A percentile compares a stretch with the other conserved stretches of the same genome.
phyloP scores from a whole-genome alignment of 2,329 filamentous ascomycete species.

The Fusarium drepaniforme region DNA sequence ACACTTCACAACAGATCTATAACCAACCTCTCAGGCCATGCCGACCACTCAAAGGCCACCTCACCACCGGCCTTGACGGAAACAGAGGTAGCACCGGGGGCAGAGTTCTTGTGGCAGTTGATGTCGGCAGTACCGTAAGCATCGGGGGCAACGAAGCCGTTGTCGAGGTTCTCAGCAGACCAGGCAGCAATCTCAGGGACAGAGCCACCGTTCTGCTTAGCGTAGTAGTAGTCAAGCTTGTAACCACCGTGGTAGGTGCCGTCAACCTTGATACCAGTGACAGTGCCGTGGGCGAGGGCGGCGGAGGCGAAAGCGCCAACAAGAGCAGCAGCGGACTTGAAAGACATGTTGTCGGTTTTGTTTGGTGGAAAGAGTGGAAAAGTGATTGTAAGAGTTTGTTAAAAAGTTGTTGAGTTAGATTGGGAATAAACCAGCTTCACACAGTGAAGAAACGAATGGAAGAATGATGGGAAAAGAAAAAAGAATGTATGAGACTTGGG shows the following conservation, averaged over 20 bases:
- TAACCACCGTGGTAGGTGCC: constrained; percentile 33
- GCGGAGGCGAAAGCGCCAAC: constrained; percentile 38
- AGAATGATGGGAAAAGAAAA: constrained; percentile 20
- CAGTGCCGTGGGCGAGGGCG: constrained; percentile 40
- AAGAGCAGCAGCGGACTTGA: constrained; percentile 34
- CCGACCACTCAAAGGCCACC: constrained; percentile 56
- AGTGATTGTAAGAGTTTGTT: neutral
- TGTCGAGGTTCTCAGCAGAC: constrained; percentile 58
- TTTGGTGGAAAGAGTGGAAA: neutral
- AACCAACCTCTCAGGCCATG: constrained; percentile 49
- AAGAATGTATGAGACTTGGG: constrained; percentile 26
- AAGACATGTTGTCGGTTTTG: constrained; percentile 35
- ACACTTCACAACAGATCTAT: neutral
- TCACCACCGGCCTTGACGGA: constrained; percentile 56
- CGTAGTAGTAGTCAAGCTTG: constrained; percentile 39
- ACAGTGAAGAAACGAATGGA: constrained; percentile 45
- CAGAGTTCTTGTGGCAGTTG: constrained; percentile 59
- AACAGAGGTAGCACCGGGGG: constrained; percentile 48
- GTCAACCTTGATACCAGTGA: constrained; percentile 41
- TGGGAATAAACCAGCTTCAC: constrained; percentile 44
- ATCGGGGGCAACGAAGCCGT: constrained; percentile 62
- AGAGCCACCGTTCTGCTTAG: constrained; percentile 28
- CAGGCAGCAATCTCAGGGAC: constrained; percentile 51
- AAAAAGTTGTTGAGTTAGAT: neutral
- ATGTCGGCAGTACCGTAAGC: constrained; percentile 56